These are phyloP conservation scores for Aspergillus arachidicola DNA, from an alignment of 2,329 filamentous ascomycete species.

Conservation along the genomic window DNA sequence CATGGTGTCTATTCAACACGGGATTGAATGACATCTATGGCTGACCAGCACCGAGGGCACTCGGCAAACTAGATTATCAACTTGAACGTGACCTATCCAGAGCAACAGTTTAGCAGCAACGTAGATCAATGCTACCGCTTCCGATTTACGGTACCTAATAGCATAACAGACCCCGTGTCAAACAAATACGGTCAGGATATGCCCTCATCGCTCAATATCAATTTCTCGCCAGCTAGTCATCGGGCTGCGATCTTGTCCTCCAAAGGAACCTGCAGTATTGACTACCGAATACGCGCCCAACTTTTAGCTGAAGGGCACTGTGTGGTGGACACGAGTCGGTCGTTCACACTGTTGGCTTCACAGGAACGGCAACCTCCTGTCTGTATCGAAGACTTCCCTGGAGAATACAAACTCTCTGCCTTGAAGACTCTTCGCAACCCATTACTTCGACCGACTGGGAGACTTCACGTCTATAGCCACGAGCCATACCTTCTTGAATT, in stretches of 20 bases:
- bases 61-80: not conserved
- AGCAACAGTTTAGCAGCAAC: not conserved
- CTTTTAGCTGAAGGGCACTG: not conserved
- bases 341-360: not conserved
- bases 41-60: not conserved
- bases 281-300: not conserved
- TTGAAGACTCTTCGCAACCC: not conserved
- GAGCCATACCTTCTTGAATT: not conserved
- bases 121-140: not conserved
- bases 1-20: not conserved
- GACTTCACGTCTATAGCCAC: not conserved
- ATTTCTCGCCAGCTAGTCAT: not conserved
- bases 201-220: not conserved
- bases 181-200: not conserved
- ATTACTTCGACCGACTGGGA: not conserved
- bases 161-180: not conserved
- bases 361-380: not conserved
- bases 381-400: not conserved
- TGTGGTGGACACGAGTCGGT: not conserved
- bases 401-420: not conserved
- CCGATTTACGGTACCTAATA: not conserved
- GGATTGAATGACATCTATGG: not conserved
- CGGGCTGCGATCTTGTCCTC: not conserved
- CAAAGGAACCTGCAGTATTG: not conserved
- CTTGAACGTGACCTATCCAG: not conserved